Evolutionary conservation across 148 eudicot species (phyloP).

Genomic region (Hydrangea macrophylla): DNA sequence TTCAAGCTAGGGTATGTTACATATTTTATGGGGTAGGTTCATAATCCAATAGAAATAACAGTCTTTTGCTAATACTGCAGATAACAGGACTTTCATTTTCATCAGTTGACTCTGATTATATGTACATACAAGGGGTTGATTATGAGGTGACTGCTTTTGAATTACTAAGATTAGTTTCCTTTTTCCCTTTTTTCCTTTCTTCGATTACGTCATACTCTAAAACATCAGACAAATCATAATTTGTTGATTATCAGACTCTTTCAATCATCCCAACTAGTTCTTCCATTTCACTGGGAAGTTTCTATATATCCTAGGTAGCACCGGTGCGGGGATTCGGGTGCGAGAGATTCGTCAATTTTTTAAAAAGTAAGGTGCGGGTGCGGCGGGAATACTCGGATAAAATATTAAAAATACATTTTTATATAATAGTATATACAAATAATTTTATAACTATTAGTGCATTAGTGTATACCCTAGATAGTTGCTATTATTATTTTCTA

Average conservation of each 20-base stretch:
- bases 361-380: too few species aligned
- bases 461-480: too few species aligned
- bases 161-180: not conserved
- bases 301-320: too few species aligned
- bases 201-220: not conserved
- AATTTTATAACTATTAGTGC: too few species aligned
- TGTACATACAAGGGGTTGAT: slow-evolving; percentile 66
- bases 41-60: slow-evolving; percentile 1
- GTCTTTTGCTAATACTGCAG: slow-evolving; percentile 28
- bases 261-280: not conserved
- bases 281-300: not conserved
- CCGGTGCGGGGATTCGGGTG: too few species aligned
- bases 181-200: not conserved
- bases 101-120: slow-evolving; percentile 48
- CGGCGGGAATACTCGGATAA: too few species aligned
- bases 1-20: not conserved
- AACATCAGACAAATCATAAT: not conserved
- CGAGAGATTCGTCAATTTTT: too few species aligned
- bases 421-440: too few species aligned
- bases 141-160: slow-evolving; percentile 50
- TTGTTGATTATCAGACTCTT: not conserved
- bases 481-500: too few species aligned
- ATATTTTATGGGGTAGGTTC: not conserved
- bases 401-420: too few species aligned
- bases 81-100: slow-evolving; percentile 76